Percentiles rank a stretch among this genome's conserved stretches.
These are phyloP conservation scores for Huntiella decipiens DNA, from an alignment of 2,329 filamentous ascomycete species.

Conservation along the genomic window DNA sequence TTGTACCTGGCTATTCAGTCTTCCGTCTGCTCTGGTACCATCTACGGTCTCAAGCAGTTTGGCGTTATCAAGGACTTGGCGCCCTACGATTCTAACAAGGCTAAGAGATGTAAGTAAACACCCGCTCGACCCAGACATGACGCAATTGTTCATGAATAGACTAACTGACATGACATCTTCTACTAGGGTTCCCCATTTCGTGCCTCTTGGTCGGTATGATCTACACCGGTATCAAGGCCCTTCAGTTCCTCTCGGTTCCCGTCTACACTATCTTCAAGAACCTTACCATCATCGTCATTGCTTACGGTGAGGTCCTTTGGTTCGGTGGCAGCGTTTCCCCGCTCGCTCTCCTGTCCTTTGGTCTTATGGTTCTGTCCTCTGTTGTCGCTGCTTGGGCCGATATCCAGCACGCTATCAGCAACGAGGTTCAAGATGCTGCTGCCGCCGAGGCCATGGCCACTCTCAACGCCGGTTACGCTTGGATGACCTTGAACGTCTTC, in stretches of 20 bases:
- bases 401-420: conserved; percentile 65
- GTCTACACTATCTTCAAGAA: conserved; percentile 99
- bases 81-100: conserved; percentile 71
- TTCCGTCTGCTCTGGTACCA: conserved; percentile 70
- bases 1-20: conserved; percentile 86
- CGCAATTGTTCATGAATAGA: background rate
- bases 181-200: conserved; percentile 81
- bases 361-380: conserved; percentile 89
- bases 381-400: conserved; percentile 94
- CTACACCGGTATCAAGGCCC: conserved; percentile 88
- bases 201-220: conserved; percentile 97
- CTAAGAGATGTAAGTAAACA: conserved; percentile 59
- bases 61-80: conserved; percentile 69
- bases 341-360: conserved; percentile 80
- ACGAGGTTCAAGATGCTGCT: conserved; percentile 35
- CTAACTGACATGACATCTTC: background rate
- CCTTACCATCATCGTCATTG: conserved; percentile 94
- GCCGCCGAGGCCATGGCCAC: conserved; percentile 65
- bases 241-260: conserved; percentile 90
- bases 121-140: background rate
- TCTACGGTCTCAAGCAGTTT: conserved; percentile 60
- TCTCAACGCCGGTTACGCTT: conserved; percentile 83
- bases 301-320: conserved; percentile 95
- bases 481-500: conserved; percentile 95
- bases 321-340: conserved; percentile 84